These are phyloP conservation scores for Lineolata rhizophorae DNA, from an alignment of 495 filamentous ascomycete species.

Conservation along the genomic window DNA sequence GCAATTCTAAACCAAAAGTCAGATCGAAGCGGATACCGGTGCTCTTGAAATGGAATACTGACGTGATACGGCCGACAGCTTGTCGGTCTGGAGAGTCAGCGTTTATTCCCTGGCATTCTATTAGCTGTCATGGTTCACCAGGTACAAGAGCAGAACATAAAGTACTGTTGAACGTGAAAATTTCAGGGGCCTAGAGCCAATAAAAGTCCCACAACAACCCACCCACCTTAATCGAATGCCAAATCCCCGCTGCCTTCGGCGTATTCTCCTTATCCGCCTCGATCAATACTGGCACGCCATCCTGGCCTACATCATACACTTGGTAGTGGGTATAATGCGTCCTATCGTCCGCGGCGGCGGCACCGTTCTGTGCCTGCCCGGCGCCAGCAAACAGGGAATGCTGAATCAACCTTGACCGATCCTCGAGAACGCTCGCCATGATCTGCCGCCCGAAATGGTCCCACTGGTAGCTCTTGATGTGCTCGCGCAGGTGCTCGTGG, in stretches of 20 bases:
- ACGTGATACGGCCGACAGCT: constrained; percentile 28
- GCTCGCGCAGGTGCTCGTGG: constrained; percentile 11
- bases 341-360: constrained; percentile 14
- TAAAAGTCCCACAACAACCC: too few relatives aligned
- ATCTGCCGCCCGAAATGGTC: constrained; percentile 15
- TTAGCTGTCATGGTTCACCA: constrained; percentile 10
- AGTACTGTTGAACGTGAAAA: too few relatives aligned
- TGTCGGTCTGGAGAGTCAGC: constrained; percentile 7
- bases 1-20: constrained; percentile 13
- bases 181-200: too few relatives aligned
- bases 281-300: constrained; percentile 17
- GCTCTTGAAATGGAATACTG: background rate
- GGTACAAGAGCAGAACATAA: too few relatives aligned
- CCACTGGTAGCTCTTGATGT: constrained; percentile 15
- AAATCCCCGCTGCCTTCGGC: constrained; percentile 18
- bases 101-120: too few relatives aligned
- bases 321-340: constrained; percentile 24
- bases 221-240: constrained; percentile 20
- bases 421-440: constrained; percentile 16
- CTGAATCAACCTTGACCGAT: constrained; percentile 15
- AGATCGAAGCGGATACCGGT: background rate
- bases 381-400: constrained; percentile 15
- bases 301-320: constrained; percentile 26
- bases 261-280: constrained; percentile 11
- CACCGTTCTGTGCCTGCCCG: too few relatives aligned